Percentiles rank a stretch among this genome's conserved stretches.
phyloP scores from a whole-genome alignment of 2,329 filamentous ascomycete species.

The Ramichloridium luteum region DNA sequence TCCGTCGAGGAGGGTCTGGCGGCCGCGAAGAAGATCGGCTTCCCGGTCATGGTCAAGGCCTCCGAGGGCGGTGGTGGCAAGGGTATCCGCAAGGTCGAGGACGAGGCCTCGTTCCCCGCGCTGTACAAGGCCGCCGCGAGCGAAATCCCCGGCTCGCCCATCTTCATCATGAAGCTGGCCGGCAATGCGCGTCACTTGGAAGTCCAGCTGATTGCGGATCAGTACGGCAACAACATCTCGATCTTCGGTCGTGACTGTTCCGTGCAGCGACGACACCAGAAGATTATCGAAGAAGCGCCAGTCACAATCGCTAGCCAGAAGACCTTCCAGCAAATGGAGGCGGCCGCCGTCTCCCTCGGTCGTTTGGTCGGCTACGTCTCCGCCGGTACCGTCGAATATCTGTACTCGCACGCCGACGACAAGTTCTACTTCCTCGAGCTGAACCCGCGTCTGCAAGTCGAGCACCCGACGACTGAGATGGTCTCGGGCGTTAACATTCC shows the following conservation, averaged over 20 bases:
- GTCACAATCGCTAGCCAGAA: conserved; percentile 84
- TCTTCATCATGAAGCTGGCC: conserved; percentile 99
- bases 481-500: conserved; percentile 95
- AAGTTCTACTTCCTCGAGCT: conserved; percentile 99
- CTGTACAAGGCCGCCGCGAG: conserved; percentile 93
- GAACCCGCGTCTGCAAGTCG: conserved; percentile 97
- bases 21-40: conserved; percentile 82
- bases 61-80: conserved; percentile 98
- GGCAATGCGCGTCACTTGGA: conserved; percentile 94
- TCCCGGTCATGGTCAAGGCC: conserved; percentile 99
- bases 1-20: conserved; percentile 81
- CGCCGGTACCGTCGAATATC: conserved; percentile 94
- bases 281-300: conserved; percentile 98
- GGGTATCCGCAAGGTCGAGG: conserved; percentile 90
- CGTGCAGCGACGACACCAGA: conserved; percentile 94
- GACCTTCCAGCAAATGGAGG: conserved; percentile 94
- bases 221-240: conserved; percentile 99
- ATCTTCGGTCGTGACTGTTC: conserved; percentile 98
- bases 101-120: conserved; percentile 69
- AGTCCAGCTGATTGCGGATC: conserved; percentile 91
- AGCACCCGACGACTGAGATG: conserved; percentile 99
- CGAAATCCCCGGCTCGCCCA: conserved; percentile 95
- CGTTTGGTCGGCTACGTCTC: conserved; percentile 95
- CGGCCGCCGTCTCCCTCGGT: conserved; percentile 86
- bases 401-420: conserved; percentile 95